Evolutionary conservation across 495 filamentous ascomycete species (phyloP), one percentile per base, ranked within the genome.

Genomic region (Immersiella caudata): DNA sequence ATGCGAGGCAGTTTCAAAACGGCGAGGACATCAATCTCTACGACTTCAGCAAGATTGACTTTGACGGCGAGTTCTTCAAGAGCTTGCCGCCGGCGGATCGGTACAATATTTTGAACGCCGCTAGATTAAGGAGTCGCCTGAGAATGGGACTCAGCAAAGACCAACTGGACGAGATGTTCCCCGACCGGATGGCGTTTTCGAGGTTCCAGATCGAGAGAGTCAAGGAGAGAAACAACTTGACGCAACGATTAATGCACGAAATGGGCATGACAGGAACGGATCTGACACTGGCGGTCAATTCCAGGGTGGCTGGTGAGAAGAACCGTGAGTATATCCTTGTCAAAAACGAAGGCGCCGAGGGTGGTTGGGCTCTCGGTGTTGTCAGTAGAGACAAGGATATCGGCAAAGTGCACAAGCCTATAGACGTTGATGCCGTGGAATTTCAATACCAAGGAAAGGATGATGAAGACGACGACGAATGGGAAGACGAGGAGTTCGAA

Each of bases 31-130:
- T 99, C 78, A 96, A 96, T 73, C 81, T 97, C n/a, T 97, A 97
- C 74, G 95, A 99, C 76, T 98, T 97, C 70, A 94, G 91, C 65
- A 98, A 98, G 76, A 99, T 99, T 65, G 96, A 99, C 78, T 99
- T 97, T 70, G 91, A 97, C 70, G 89, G 92, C 62, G 85, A 91
- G 18, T 98, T 99, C 78, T 99, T 99, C 77, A 83, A 89, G 73
- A 96, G 92, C 73, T 79, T 99, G 52, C 95, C 95, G 1, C 86
- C 92, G 8, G 90, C 87, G 1, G 95, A 99, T 81, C 89, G 94
- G 22, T 98, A 99, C 79, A 97, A 97, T 68, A 99, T 99, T 55
- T 78, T 99, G 16, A 98, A 97, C 73, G 94, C 96, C 0, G 95
- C 96, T 0, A 83, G 95, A 66, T 75, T 98, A 60, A 84, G 95